These are phyloP conservation scores for Zoysia matrella DNA, from an alignment of 202 grass and related monocot genomes.

Conservation along the genomic window DNA sequence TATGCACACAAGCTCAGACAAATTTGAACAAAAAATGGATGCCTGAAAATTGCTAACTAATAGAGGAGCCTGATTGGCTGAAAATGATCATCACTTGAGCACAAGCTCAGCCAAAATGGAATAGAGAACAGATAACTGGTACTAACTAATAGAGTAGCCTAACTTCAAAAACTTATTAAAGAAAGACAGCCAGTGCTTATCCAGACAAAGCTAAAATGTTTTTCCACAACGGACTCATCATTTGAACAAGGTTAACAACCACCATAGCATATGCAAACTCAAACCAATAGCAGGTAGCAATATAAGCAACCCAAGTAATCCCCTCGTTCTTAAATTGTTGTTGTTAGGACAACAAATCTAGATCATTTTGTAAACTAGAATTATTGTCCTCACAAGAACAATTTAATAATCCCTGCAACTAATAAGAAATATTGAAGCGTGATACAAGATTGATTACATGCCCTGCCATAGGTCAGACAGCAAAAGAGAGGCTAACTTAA, in stretches of 20 bases:
- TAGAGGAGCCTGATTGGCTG: not conserved
- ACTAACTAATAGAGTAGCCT: too few relatives aligned
- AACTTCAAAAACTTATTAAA: constrained; percentile 9
- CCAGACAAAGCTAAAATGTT: constrained; percentile 10
- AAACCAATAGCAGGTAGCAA: constrained; percentile 16
- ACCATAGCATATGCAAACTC: constrained; percentile 19
- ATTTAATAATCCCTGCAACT: not conserved
- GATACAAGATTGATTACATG: not conserved
- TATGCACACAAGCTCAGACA: not conserved
- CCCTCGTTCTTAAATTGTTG: too few relatives aligned
- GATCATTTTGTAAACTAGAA: too few relatives aligned
- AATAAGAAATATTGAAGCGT: not conserved
- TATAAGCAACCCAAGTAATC: not conserved
- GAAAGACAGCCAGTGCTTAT: not conserved
- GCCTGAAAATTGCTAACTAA: not conserved
- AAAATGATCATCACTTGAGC: too few relatives aligned
- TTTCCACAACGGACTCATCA: constrained; percentile 17
- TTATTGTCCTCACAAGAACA: too few relatives aligned
- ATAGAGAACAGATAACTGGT: too few relatives aligned
- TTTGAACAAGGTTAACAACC: not conserved
- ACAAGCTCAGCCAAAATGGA: too few relatives aligned
- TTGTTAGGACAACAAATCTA: too few relatives aligned
- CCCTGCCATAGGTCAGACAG: not conserved
- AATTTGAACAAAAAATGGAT: constrained; percentile 4
- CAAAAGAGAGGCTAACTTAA: constrained; percentile 5